phyloP scores from a whole-genome alignment of 176 grass and related monocot species.

The Echinochloa phyllopogon region DNA sequence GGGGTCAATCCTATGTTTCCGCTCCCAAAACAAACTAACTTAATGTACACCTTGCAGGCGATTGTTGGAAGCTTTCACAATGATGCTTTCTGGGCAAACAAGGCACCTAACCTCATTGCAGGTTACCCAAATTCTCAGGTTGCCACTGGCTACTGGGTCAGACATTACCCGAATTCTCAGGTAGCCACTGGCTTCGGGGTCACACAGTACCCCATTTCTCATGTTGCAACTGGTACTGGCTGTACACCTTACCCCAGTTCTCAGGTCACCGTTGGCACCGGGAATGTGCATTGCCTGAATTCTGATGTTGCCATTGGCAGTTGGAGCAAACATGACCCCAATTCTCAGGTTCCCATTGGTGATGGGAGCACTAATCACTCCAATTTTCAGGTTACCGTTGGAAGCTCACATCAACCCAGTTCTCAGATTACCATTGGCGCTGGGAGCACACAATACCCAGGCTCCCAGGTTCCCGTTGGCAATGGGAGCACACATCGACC shows the following conservation, averaged over 20 bases:
- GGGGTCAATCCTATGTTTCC: background rate
- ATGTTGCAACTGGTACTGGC: background rate
- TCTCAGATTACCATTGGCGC: background rate
- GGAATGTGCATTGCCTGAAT: background rate
- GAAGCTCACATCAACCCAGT: background rate
- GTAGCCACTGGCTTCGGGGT: background rate
- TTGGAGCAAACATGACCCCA: background rate
- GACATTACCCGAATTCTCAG: background rate
- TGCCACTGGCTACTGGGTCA: background rate
- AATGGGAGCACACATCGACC: background rate
- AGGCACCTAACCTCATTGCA: slow-evolving; percentile 1
- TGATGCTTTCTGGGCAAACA: slow-evolving; percentile 27
- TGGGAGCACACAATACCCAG: background rate
- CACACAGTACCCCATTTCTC: background rate
- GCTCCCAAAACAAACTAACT: background rate
- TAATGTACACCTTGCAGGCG: slow-evolving; percentile 43
- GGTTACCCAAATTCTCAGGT: background rate
- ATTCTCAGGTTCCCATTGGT: background rate
- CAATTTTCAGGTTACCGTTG: background rate
- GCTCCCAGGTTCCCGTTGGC: background rate
- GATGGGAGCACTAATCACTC: background rate
- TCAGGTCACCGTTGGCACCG: background rate
- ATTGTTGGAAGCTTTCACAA: slow-evolving; percentile 52
- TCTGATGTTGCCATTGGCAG: background rate
- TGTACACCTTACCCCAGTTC: background rate